Base-by-base conservation (phyloP, 495 filamentous ascomycete species). In the Coniosporium apollinis region DNA sequence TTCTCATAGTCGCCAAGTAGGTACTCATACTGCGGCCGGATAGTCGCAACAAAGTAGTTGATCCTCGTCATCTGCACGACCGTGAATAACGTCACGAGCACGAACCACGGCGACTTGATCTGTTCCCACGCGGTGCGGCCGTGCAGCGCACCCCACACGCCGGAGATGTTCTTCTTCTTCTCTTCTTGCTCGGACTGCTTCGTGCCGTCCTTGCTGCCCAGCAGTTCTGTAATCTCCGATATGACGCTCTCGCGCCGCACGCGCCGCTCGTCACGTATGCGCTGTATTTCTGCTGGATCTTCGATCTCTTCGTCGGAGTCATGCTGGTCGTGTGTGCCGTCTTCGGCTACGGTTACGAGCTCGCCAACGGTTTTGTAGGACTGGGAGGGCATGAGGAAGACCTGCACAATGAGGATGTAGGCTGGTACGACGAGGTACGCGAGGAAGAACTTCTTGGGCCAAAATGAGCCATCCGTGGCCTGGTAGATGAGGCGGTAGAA, bases 31-130 rank as follows among this genome's bases (percentile, higher is more conserved):
- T 97, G 89, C 5, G 74, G 64, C 14, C 77, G 72, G 41, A 97
- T 73, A 2, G 89, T 89, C 1, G 89, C 85, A 20, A 97, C 82
- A 47, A 97, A 97, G 65, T 84, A 97, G 59, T 96, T 96, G 54
- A 94, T 94, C 13, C 87, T 72, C 0, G 79, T 82, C 86, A 92
- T 94, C 55, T 89, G 83, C 14, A 92, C 55, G 16, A 89, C 66
- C 0, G 89, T 94, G 57, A 94, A 94, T 2, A 82, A 47, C 5
- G 81, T 75, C 42, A 94, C 84, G 19, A 94, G 62, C 17, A 80
- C 57, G 47, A 93, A 97, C 86, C 86, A 97, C 2, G 77, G 78
- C 2, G 74, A 76, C 20, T 50, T 55, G 49, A 97, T 80, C 58
- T 97, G 89, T 34, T 77, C 56, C 10, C 62, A 43, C 0, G 82